Percentiles rank a stretch among this genome's conserved stretches.
Conservation (phyloP, 768 basidiomycete genomes). For the Hemileccinum impolitum region DNA sequence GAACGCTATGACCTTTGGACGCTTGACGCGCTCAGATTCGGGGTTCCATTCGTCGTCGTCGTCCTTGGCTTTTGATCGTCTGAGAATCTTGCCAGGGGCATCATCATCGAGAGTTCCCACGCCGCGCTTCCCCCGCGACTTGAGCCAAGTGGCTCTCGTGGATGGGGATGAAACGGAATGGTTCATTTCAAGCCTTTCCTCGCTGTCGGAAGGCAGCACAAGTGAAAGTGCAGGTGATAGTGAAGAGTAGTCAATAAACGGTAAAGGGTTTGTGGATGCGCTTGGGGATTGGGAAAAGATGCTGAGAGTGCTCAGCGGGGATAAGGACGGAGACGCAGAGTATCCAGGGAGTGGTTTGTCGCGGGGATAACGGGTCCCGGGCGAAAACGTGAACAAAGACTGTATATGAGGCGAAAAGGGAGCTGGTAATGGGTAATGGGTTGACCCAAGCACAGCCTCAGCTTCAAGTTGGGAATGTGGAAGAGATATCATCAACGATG, state of each 20-base stretch:
- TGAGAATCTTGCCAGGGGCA: not conserved
- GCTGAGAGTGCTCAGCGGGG: constrained; percentile 15
- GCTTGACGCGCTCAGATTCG: not conserved
- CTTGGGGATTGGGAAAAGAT: constrained; percentile 9
- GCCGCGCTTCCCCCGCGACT: constrained; percentile 12
- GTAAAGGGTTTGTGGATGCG: constrained; percentile 3
- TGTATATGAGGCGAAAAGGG: not conserved
- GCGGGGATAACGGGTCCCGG: not conserved
- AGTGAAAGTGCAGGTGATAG: not conserved
- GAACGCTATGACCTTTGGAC: not conserved
- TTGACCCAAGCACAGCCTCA: not conserved
- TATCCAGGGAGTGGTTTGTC: not conserved
- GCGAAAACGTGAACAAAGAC: not conserved
- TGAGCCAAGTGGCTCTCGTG: not conserved
- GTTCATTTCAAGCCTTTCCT: not conserved
- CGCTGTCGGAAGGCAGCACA: not conserved
- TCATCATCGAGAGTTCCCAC: constrained; percentile 3
- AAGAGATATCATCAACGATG: not conserved
- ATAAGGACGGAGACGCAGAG: constrained; percentile 9
- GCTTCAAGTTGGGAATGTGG: not conserved
- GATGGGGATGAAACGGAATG: not conserved
- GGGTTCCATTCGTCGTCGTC: constrained; percentile 27
- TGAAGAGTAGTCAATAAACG: not conserved
- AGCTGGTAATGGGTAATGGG: not conserved
- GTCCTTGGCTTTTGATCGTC: constrained; percentile 10